Conservation (phyloP, 305 asterid species). For the Fraxinus greggii region DNA sequence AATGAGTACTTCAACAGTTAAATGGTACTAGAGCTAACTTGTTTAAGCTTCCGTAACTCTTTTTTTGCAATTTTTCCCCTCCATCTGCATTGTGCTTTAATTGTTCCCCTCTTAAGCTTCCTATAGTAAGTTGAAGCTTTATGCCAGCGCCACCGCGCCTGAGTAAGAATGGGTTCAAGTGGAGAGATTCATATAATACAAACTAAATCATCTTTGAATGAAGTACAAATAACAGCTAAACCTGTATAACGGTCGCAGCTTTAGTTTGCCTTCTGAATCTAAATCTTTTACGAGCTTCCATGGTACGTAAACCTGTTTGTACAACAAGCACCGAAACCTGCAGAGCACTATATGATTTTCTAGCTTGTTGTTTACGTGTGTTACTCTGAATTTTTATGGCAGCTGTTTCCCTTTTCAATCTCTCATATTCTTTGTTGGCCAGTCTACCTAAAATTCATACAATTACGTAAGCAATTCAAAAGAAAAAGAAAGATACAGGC, state of each 20-base stretch:
- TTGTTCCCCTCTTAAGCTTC: slow-evolving; percentile 72
- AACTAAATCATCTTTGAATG: slow-evolving; percentile 23
- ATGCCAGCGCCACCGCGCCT: slow-evolving; percentile 92
- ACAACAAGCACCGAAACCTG: slow-evolving; percentile 60
- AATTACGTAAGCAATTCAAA: slow-evolving; percentile 18
- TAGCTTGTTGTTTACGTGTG: slow-evolving; percentile 53
- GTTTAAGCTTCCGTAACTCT: slow-evolving; percentile 87
- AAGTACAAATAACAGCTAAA: slow-evolving; percentile 22
- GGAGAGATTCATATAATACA: slow-evolving; percentile 23
- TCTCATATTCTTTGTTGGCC: slow-evolving; percentile 59
- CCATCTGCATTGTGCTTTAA: slow-evolving; percentile 83
- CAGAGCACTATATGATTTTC: slow-evolving; percentile 58
- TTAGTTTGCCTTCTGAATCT: slow-evolving; percentile 68
- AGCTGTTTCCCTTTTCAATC: slow-evolving; percentile 78
- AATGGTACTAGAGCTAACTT: slow-evolving; percentile 50
- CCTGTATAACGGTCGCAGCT: slow-evolving; percentile 88
- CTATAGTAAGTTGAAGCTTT: slow-evolving; percentile 55
- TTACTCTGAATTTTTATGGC: slow-evolving; percentile 71
- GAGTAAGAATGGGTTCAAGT: slow-evolving; percentile 29
- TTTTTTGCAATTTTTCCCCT: slow-evolving; percentile 75
- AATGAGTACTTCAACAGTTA: slow-evolving; percentile 22
- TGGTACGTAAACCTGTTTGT: slow-evolving; percentile 78
- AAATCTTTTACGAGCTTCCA: slow-evolving; percentile 66
- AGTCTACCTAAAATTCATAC: slow-evolving; percentile 63
- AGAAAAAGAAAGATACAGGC: slow-evolving; percentile 9